Evolutionary conservation across 1,284 basidiomycete species (phyloP).

Genomic region (Cryptococcus amylolentus): DNA sequence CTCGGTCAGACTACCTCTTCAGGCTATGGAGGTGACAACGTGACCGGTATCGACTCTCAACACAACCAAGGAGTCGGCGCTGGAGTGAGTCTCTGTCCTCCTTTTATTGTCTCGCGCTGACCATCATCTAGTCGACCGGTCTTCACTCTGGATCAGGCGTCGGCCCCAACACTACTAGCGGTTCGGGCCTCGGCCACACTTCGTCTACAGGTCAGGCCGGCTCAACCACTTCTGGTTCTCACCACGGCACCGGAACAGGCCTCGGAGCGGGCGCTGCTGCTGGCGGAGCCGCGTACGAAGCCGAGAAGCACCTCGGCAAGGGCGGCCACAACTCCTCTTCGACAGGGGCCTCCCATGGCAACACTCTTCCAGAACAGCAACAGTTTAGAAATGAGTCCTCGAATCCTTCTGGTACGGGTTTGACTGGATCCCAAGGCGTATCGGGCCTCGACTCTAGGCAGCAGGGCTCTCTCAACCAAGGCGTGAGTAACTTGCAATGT

Average conservation of each 20-base stretch:
- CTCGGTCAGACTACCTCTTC: no score
- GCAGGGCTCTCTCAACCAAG: no score
- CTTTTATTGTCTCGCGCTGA: neutral
- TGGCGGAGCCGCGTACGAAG: neutral
- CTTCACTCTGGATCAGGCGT: neutral
- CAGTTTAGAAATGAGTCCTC: no score
- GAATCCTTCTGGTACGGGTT: neutral
- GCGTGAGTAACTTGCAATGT: no score
- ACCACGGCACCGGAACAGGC: neutral
- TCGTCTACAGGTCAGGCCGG: neutral
- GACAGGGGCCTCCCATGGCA: no score
- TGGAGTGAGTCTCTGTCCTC: neutral
- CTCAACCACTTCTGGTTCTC: neutral
- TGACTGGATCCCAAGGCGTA: neutral
- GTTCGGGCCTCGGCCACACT: no score
- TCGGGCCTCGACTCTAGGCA: no score
- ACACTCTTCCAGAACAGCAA: no score
- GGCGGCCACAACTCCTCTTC: no score
- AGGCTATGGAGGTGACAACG: neutral
- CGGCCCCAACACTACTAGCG: no score
- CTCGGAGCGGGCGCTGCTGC: neutral
- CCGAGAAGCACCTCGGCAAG: neutral
- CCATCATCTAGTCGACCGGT: neutral
- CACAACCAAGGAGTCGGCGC: neutral
- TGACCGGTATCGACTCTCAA: neutral